Evolutionary conservation across 345 rosid species (phyloP), one percentile per base, ranked within the genome.

Genomic region (Pseudoturritis turrita): DNA sequence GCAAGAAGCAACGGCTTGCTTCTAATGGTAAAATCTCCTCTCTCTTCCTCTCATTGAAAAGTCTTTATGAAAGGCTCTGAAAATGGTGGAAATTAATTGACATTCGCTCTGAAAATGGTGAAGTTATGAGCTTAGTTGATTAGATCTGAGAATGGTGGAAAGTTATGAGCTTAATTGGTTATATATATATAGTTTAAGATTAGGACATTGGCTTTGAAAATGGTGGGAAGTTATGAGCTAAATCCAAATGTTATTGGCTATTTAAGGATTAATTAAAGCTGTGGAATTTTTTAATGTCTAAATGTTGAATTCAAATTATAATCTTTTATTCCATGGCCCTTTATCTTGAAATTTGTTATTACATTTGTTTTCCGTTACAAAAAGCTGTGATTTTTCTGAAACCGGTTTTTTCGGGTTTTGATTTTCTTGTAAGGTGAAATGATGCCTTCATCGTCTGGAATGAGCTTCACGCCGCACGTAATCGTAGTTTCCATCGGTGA

Each of bases 391-490:
- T 18, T 51, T 14, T 23, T 31, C 65, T 55, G 64, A 73, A 45
- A 36, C 8, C 28, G 2, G 2, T 13, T 53, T 15, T 47, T 14
- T 28, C 28, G 2, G 13, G 37, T 62, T 64, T 28, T 18, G 15
- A 26, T 44, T 44, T 25, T 37, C 9, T 35, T 36, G 26, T 6
- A 45, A 76, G 76, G 80, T 70, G 80, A 64, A 22, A 28, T 70
- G 76, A 47, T 76, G 80, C 76, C 76, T 47, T 76, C 80, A 60
- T 78, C 92, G 0, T 88, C 97, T 25, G 96, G 97, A 47, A 81
- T 86, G 78, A 93, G 96, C 63, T 91, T 91, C 78, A 89, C 91
- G 28, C 92, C 97, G 2, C 97, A 88, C 49, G 78, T 91, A 79
- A 84, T 91, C 70, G 78, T 86, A 8, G 82, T 89, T 39, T 88